These are phyloP conservation scores for Chlamydomonas incerta DNA, from an alignment of 139 green algal genomes.

Conservation along the genomic window DNA sequence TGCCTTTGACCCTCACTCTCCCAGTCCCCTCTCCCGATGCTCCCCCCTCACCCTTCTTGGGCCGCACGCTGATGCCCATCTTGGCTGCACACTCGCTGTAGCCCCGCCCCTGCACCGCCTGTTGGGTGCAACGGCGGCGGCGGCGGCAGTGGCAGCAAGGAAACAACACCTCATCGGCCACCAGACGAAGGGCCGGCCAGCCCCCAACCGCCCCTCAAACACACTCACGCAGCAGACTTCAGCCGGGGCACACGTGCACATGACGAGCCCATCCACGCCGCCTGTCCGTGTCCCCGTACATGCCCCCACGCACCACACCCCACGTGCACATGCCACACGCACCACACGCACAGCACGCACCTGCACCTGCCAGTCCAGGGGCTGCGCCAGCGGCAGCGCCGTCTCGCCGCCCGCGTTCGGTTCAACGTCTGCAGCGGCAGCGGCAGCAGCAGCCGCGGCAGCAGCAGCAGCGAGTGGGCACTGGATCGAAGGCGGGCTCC, in stretches of 20 bases:
- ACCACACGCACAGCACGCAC: no score
- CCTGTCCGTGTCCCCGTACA: no score
- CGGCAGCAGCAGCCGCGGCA: neutral
- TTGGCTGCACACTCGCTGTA: slow-evolving; percentile 23
- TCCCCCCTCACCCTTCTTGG: slow-evolving; percentile 42
- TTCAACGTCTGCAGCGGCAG: slow-evolving; percentile 12
- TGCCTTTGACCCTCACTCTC: neutral
- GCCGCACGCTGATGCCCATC: slow-evolving; percentile 43
- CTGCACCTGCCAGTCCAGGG: slow-evolving; percentile 61
- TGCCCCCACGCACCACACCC: no score
- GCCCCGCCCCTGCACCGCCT: slow-evolving; percentile 30
- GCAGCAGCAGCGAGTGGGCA: neutral
- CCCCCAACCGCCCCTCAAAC: no score
- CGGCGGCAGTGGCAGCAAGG: no score
- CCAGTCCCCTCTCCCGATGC: neutral
- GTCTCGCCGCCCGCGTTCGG: slow-evolving; percentile 68
- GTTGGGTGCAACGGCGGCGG: neutral
- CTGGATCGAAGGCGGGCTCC: no score
- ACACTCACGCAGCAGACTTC: no score
- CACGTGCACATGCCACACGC: no score
- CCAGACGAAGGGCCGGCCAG: no score
- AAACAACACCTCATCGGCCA: no score
- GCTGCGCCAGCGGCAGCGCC: slow-evolving; percentile 57
- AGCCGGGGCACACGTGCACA: no score
- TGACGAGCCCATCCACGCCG: no score